Evolutionary conservation across 139 green algal species (phyloP).

Genomic region (Picochlorum sp.): DNA sequence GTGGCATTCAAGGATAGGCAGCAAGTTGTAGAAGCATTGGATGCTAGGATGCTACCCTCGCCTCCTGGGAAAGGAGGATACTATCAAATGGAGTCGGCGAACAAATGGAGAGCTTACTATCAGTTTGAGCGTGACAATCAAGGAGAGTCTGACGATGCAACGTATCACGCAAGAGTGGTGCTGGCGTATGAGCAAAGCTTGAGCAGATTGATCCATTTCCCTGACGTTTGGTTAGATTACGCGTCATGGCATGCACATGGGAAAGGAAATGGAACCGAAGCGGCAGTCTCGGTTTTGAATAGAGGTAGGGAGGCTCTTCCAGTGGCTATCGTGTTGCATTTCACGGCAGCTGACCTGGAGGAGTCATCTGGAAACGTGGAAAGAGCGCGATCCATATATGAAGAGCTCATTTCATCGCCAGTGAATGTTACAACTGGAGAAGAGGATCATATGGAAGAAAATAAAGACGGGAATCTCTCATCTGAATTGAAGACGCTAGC

Average conservation of each 20-base stretch:
- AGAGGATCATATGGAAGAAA: not conserved
- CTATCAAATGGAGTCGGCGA: slow-evolving; percentile 22
- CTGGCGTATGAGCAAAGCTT: slow-evolving; percentile 80
- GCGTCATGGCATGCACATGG: slow-evolving; percentile 18
- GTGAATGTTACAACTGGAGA: not conserved
- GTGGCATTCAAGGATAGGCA: slow-evolving; percentile 36
- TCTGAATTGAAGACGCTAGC: slow-evolving; percentile 30
- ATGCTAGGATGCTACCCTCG: slow-evolving; percentile 36
- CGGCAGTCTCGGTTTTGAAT: slow-evolving; percentile 27
- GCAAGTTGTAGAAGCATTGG: slow-evolving; percentile 28
- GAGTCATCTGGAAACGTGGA: slow-evolving; percentile 39
- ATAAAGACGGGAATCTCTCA: not conserved
- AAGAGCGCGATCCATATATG: slow-evolving; percentile 45
- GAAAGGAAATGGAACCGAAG: slow-evolving; percentile 3
- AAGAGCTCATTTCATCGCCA: slow-evolving; percentile 25
- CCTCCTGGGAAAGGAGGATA: slow-evolving; percentile 55
- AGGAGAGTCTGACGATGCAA: slow-evolving; percentile 45
- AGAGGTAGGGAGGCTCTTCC: slow-evolving; percentile 44
- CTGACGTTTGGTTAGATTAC: slow-evolving; percentile 44
- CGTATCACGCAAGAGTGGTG: slow-evolving; percentile 36
- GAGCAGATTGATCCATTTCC: slow-evolving; percentile 54
- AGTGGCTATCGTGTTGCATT: slow-evolving; percentile 55
- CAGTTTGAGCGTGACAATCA: slow-evolving; percentile 61
- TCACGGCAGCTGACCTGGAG: slow-evolving; percentile 62
- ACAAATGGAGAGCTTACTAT: slow-evolving; percentile 57